These are phyloP conservation scores for Zopfia rhizophila DNA, from an alignment of 2,329 filamentous ascomycete genomes.

Conservation along the genomic window DNA sequence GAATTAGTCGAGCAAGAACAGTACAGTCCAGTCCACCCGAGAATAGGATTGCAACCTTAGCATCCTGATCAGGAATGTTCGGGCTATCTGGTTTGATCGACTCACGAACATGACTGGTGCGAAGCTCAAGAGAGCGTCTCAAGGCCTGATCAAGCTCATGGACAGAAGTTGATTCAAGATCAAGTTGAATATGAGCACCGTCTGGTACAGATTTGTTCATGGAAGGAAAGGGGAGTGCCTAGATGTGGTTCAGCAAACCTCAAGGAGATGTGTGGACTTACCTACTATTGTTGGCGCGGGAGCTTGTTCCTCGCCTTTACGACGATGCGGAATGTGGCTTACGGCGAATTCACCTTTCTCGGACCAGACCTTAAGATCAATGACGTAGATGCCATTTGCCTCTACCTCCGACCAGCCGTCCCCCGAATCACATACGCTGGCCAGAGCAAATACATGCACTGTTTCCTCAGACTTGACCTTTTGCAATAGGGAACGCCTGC, in stretches of 20 bases:
- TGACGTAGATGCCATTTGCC: constrained; percentile 80
- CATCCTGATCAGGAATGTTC: constrained; percentile 28
- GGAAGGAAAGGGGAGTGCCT: constrained; percentile 56
- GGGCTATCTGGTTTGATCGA: constrained; percentile 19
- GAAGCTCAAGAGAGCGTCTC: constrained; percentile 69
- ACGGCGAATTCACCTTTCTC: constrained; percentile 10
- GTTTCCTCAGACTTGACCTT: constrained; percentile 60
- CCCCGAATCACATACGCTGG: constrained; percentile 48
- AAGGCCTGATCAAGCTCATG: constrained; percentile 65
- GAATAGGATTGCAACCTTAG: constrained; percentile 82
- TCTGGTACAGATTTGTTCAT: constrained; percentile 55
- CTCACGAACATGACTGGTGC: constrained; percentile 53
- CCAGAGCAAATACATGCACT: constrained; percentile 43
- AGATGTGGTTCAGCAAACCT: constrained; percentile 26
- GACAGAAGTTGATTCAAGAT: constrained; percentile 50
- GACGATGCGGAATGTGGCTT: constrained; percentile 37
- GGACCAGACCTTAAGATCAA: constrained; percentile 61
- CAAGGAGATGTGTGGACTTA: constrained; percentile 27
- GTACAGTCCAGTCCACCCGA: constrained; percentile 96
- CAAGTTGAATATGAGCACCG: constrained; percentile 14
- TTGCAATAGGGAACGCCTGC: constrained; percentile 80
- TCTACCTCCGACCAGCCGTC: constrained; percentile 80
- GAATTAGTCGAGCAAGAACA: constrained; percentile 80
- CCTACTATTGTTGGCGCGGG: constrained; percentile 43
- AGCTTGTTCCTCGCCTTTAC: constrained; percentile 17